phyloP scores from a whole-genome alignment of 2,329 filamentous ascomycete genomes.

The Pseudopyrenochaeta lycopersici region DNA sequence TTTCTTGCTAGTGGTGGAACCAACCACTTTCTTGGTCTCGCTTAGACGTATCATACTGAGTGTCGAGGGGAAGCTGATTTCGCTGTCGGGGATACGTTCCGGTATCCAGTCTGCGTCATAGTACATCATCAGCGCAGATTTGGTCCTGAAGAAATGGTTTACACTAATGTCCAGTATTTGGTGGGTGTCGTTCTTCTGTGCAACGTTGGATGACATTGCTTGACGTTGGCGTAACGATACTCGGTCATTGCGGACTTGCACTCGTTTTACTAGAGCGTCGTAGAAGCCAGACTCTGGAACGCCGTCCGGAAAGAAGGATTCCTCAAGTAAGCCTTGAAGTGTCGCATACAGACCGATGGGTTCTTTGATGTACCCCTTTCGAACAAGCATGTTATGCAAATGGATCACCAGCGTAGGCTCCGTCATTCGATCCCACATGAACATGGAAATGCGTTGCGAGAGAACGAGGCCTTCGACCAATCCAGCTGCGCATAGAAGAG shows the following conservation, averaged over 20 bases:
- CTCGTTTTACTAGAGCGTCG: conserved; percentile 1
- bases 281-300: conserved; percentile 9
- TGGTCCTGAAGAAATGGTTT: conserved; percentile 16
- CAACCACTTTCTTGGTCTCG: conserved; percentile 7
- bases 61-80: conserved; percentile 15
- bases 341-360: conserved; percentile 45
- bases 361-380: conserved; percentile 51
- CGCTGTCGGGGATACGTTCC: conserved; percentile 21
- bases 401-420: conserved; percentile 56
- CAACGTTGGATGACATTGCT: conserved; percentile 7
- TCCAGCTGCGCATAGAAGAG: conserved; percentile 58
- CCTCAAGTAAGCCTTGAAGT: conserved; percentile 27
- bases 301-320: conserved; percentile 21
- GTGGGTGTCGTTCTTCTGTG: conserved; percentile 10
- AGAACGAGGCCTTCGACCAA: conserved; percentile 57
- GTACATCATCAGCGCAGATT: conserved; percentile 22
- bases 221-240: conserved; percentile 8
- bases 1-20: conserved; percentile 10
- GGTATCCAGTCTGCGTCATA: conserved; percentile 24
- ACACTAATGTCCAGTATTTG: conserved; percentile 15
- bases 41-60: conserved; percentile 16
- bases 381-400: conserved; percentile 59
- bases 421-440: conserved; percentile 52
- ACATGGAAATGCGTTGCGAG: conserved; percentile 45
- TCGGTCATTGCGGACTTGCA: conserved; percentile 4